Evolutionary conservation across 1,139 yeast genomes (phyloP), one percentile per base, ranked within the genome.

Genomic region (Lodderomyces jiufengensis): DNA sequence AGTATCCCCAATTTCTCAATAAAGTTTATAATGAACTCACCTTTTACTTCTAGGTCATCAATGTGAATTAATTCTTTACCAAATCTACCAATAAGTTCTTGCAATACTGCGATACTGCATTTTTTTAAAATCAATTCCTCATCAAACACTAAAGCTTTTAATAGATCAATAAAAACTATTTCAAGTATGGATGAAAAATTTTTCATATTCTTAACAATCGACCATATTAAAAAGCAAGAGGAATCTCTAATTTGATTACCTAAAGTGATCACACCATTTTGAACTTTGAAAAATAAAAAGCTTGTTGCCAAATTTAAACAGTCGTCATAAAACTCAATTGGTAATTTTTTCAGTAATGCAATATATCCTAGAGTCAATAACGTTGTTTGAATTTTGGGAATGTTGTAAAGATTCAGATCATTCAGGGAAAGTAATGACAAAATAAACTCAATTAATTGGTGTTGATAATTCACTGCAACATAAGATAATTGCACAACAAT

Each of bases 81-180:
- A 51, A 79, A 80, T 29, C 97, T 63, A 0, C 97, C 97, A 3
- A 86, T 56, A 8, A 84, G 70, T 50, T 90, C 97, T 53, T 90
- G 97, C 3, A 87, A 51, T 0, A 95, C 94, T 0, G 97, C 95
- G 9, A 87, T 68, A 0, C 90, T 83, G 23, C 97, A 92, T 39
- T 95, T 67, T 40, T 96, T 66, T 10, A 88, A 75, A 39, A 80
- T 70, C 21, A 86, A 64, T 37, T 88, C 96, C 18, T 70, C 61
- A 53, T 90, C 97, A 50, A 82, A 81, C 31, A 85, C 67, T 10
- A 80, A 61, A 1, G 78, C 70, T 12, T 67, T 56, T 2, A 84
- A 51, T 20, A 86, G 53, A 41, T 72, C 74, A 10, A 59, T 45
- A 29, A 80, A 66, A 1, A 61, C 41, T 2, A 39, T 38, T 1